Percentiles rank a stretch among this genome's conserved stretches.
phyloP scores from a whole-genome alignment of 352 stramenopile genomes.

The Peronospora belbahrii region DNA sequence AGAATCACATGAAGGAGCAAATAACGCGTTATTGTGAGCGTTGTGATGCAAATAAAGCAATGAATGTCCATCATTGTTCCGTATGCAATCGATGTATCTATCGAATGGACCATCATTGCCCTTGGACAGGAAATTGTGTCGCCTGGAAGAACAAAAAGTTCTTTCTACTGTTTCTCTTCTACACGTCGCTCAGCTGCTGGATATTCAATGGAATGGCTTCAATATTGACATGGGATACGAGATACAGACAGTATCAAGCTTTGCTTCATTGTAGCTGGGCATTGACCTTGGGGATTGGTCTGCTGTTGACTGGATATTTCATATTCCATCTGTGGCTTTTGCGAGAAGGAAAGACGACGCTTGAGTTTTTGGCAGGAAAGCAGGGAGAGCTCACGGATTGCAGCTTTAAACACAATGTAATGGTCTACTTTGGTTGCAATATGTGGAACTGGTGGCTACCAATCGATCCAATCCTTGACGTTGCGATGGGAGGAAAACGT shows the following conservation, averaged over 20 bases:
- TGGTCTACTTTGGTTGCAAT: slow-evolving; percentile 60
- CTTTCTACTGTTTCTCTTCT: slow-evolving; percentile 74
- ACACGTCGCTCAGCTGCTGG: slow-evolving; percentile 62
- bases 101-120: slow-evolving; percentile 83
- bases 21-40: slow-evolving; percentile 63
- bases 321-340: slow-evolving; percentile 73
- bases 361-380: slow-evolving; percentile 58
- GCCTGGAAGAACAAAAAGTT: slow-evolving; percentile 79
- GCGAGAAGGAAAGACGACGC: slow-evolving; percentile 53
- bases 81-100: slow-evolving; percentile 65
- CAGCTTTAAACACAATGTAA: slow-evolving; percentile 40
- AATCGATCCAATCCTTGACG: slow-evolving; percentile 32
- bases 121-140: slow-evolving; percentile 84
- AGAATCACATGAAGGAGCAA: slow-evolving; percentile 1
- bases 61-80: slow-evolving; percentile 71
- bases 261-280: slow-evolving; percentile 40
- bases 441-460: slow-evolving; percentile 52
- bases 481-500: slow-evolving; percentile 15
- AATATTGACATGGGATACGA: slow-evolving; percentile 21
- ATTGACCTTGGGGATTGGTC: slow-evolving; percentile 46
- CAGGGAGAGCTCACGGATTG: slow-evolving; percentile 42
- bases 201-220: slow-evolving; percentile 41
- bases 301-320: slow-evolving; percentile 59
- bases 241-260: slow-evolving; percentile 1
- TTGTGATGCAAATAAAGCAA: slow-evolving; percentile 56